Base-by-base conservation (phyloP, 495 filamentous ascomycete genomes). In the Podospora pseudocomata region DNA sequence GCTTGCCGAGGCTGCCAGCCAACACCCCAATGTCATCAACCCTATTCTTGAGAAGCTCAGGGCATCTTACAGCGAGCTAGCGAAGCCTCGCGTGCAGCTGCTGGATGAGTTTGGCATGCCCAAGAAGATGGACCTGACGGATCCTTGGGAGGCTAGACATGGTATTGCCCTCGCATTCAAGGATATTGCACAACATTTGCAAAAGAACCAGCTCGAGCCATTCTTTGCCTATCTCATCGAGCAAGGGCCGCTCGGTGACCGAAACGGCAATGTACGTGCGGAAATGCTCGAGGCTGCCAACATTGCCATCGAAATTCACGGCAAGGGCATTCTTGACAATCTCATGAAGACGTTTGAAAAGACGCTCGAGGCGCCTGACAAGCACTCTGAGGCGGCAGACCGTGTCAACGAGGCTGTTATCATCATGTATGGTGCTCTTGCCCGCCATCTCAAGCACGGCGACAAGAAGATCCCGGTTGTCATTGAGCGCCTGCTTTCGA, bases 261-360 rank as follows among this genome's bases (percentile, higher is more conserved):
- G 85, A 68, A 92, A 90, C 76, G 80, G 85, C 32, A 81, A 82
- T 9, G 95, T 99, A 1, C 85, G 95, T 44, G 82, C 88, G 65
- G 89, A 95, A 75, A 97, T 98, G 93, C 87, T 97, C n/a, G 92
- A 97, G 23, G 92, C 93, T 61, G 93, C 94, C 26, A 93, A 90
- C 44, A 81, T 86, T 2, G 86, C 97, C 68, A 91, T 98, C 70
- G 87, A 90, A 16, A 76, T 87, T 5, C 90, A 94, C 70, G 95
- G 93, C 13, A 88, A 90, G 70, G 79, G 85, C 16, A 87, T 93
- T 63, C 88, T 98, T 3, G 96, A 98, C 77, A 88, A 89, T 69
- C 83, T 99, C 30, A 98, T 98, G 93, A 86, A 90, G 72, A 88
- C 92, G 0, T 93, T 97, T 72, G 94, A 99, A 77, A 84, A 83